A percentile compares a stretch with the other conserved stretches of the same genome.
These are phyloP conservation scores for Clausena lansium DNA, from an alignment of 345 rosid species.

Conservation along the genomic window DNA sequence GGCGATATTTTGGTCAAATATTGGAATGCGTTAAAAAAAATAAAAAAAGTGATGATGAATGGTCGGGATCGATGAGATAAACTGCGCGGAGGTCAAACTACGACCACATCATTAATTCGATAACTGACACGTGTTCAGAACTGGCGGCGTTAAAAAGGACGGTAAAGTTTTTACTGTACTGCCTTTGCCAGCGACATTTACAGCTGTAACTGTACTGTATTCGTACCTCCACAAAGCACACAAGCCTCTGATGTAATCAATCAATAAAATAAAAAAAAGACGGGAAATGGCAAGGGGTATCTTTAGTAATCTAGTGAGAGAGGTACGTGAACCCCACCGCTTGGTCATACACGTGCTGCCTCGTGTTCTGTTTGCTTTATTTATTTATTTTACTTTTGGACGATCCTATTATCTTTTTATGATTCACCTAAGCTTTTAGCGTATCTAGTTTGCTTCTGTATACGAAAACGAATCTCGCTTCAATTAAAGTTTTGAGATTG, in stretches of 20 bases:
- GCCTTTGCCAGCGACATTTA: neutral
- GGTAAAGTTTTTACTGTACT: neutral
- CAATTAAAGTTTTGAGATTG: neutral
- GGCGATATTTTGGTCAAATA: slow-evolving; percentile 23
- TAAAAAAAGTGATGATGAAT: neutral
- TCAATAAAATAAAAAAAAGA: no score
- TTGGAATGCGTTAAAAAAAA: slow-evolving; percentile 10
- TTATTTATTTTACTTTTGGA: neutral
- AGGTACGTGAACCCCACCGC: neutral
- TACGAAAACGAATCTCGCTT: neutral
- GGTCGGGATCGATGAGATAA: slow-evolving; percentile 17
- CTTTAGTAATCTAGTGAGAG: neutral
- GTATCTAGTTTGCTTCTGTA: neutral
- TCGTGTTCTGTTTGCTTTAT: neutral
- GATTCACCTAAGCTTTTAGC: slow-evolving; percentile 7
- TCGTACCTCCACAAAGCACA: neutral
- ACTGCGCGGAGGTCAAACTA: slow-evolving; percentile 31
- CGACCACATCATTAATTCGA: slow-evolving; percentile 35
- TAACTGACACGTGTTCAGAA: slow-evolving; percentile 16
- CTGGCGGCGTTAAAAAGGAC: slow-evolving; percentile 13
- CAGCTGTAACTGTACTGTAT: neutral
- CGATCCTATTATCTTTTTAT: neutral
- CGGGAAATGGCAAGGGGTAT: neutral
- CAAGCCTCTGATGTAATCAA: no score
- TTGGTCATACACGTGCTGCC: slow-evolving; percentile 16